Percentiles rank a stretch among this genome's conserved stretches.
These are phyloP conservation scores for Pseudomassariella vexata DNA, from an alignment of 2,329 filamentous ascomycete genomes.

Conservation along the genomic window DNA sequence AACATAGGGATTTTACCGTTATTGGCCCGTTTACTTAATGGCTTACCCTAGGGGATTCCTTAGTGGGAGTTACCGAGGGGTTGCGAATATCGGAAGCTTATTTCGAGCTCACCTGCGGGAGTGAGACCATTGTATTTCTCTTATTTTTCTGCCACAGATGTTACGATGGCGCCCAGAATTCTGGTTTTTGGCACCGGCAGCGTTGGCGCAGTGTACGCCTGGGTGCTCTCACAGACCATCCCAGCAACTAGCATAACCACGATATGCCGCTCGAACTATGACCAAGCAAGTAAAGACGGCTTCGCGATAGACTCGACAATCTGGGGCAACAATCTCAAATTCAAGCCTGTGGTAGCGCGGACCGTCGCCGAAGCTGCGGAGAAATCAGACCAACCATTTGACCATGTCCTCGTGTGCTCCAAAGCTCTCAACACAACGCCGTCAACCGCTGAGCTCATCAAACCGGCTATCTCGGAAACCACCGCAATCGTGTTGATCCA, in stretches of 20 bases:
- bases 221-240: constrained; percentile 16
- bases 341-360: constrained; percentile 18
- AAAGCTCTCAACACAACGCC: constrained; percentile 20
- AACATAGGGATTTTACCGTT: too few species aligned
- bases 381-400: constrained; percentile 13
- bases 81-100: too few species aligned
- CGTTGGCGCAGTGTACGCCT: constrained; percentile 22
- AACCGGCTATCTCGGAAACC: constrained; percentile 16
- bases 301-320: constrained; percentile 23
- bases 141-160: constrained; percentile 4
- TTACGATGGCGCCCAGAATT: constrained; percentile 16
- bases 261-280: constrained; percentile 25
- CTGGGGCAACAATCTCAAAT: constrained; percentile 21
- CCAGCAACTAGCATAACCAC: constrained; percentile 19
- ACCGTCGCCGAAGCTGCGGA: constrained; percentile 23
- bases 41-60: too few species aligned
- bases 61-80: too few species aligned
- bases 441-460: constrained; percentile 19
- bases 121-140: constrained; percentile 1
- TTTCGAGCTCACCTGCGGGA: too few species aligned
- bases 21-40: too few species aligned
- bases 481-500: constrained; percentile 51
- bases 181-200: constrained; percentile 28
- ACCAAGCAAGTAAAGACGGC: constrained; percentile 17
- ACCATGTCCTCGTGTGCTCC: constrained; percentile 20